These are phyloP conservation scores for Pyrrhoderma noxium DNA, from an alignment of 1,284 basidiomycete genomes.

Conservation along the genomic window DNA sequence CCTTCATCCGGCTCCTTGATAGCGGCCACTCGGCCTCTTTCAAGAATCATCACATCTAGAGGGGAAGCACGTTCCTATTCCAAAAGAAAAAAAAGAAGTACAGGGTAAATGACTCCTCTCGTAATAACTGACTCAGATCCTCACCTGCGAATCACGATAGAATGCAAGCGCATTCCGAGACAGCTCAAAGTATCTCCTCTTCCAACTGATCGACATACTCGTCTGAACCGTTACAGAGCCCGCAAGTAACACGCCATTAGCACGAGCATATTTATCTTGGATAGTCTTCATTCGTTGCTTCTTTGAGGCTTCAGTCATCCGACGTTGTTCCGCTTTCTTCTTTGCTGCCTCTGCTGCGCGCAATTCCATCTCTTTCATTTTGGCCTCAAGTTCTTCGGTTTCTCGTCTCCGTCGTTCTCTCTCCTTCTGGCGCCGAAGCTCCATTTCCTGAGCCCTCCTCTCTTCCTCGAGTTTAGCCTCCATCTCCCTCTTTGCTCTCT, in stretches of 20 bases:
- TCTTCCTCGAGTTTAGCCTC: slow-evolving; percentile 48
- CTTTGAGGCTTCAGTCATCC: slow-evolving; percentile 37
- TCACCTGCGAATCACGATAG: slow-evolving; percentile 50
- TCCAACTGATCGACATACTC: slow-evolving; percentile 51
- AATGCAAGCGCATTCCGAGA: slow-evolving; percentile 42
- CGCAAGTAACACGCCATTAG: slow-evolving; percentile 29
- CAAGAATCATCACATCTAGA: slow-evolving; percentile 44
- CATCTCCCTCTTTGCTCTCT: slow-evolving; percentile 39
- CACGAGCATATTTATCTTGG: slow-evolving; percentile 34
- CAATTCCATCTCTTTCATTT: slow-evolving; percentile 45
- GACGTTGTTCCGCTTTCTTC: slow-evolving; percentile 38
- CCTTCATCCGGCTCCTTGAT: slow-evolving; percentile 65
- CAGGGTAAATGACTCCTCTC: background rate
- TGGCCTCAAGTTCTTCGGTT: slow-evolving; percentile 46
- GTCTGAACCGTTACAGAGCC: slow-evolving; percentile 67
- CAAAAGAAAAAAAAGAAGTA: slow-evolving; percentile 1
- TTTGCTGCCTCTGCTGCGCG: slow-evolving; percentile 39
- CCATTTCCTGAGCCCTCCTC: slow-evolving; percentile 35
- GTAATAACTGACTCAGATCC: too few relatives aligned
- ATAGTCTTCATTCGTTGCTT: slow-evolving; percentile 35
- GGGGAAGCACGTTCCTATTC: slow-evolving; percentile 40
- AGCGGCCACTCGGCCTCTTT: slow-evolving; percentile 34
- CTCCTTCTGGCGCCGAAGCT: slow-evolving; percentile 41
- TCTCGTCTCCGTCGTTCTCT: slow-evolving; percentile 46
- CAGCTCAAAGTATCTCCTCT: slow-evolving; percentile 58